These are phyloP conservation scores for Pseudoperonospora humuli DNA, from an alignment of 352 stramenopile genomes.

Conservation along the genomic window DNA sequence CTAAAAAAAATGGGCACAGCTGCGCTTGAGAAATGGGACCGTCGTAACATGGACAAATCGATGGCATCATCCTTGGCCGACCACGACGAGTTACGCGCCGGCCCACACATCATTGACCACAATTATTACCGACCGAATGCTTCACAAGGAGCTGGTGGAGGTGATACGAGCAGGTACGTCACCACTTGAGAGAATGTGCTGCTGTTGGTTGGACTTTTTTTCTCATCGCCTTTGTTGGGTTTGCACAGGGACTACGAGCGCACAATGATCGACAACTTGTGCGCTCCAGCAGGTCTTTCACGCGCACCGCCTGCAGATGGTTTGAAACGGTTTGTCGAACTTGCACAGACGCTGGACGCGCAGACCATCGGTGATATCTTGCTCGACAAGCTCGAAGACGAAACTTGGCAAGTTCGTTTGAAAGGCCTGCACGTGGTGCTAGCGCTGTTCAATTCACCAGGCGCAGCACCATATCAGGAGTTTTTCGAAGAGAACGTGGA, in stretches of 20 bases:
- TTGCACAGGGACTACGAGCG: conserved; percentile 69
- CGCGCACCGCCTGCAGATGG: conserved; percentile 68
- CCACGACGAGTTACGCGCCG: conserved; percentile 73
- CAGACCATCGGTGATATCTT: conserved; percentile 82
- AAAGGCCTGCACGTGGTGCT: conserved; percentile 81
- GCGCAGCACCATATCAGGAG: conserved; percentile 53
- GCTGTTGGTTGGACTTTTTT: neutral
- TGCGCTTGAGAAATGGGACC: conserved; percentile 76
- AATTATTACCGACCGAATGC: conserved; percentile 66
- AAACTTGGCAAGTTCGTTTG: conserved; percentile 71
- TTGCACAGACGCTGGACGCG: conserved; percentile 79
- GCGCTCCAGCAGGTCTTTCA: conserved; percentile 61
- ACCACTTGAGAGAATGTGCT: neutral
- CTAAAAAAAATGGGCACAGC: conserved; percentile 79
- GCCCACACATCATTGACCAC: conserved; percentile 56
- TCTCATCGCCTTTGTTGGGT: conserved; percentile 2
- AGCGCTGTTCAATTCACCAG: conserved; percentile 64
- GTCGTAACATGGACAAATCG: conserved; percentile 86
- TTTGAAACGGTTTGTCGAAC: conserved; percentile 77
- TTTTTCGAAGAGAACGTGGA: conserved; percentile 83
- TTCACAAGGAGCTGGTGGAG: conserved; percentile 49
- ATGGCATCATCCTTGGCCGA: conserved; percentile 85
- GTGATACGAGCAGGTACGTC: conserved; percentile 68
- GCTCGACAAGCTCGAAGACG: conserved; percentile 81
- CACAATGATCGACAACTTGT: conserved; percentile 79